Base-by-base conservation (phyloP, 2,329 filamentous ascomycete species). In the Plenodomus lindquistii region DNA sequence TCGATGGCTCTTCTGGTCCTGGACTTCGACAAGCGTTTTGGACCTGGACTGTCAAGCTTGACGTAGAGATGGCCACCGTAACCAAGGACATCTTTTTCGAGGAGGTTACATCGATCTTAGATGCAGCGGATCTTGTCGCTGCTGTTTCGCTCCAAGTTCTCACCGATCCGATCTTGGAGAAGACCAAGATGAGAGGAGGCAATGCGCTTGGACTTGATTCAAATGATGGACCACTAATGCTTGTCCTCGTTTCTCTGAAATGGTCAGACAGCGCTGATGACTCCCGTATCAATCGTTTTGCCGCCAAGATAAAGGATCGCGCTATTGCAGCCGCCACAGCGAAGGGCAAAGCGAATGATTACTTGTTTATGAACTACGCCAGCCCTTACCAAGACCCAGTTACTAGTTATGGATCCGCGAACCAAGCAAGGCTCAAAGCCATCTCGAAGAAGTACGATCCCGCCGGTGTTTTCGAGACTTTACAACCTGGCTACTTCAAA, bases 341-440 rank as follows among this genome's bases (percentile, higher is more conserved):
- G 0, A 34, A 34, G 10, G 55, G 48, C 22, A 54, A 52, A 20
- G 21, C 43, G 4, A 34, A 31, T 19, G 34, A 48, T 2, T 55
- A 71, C 44, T 42, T 77, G 21, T 79, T 79, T 59, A 74, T 78
- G 72, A 79, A 79, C 54, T 79, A 80, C 50, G 77, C 72, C 9
- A 71, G 67, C 41, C 63, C 67, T 43, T 74, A 63, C 48, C 75
- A 79, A 49, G 68, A 75, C 50, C 67, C 73, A 1, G 52, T 79
- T 38, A 57, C 60, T 10, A 65, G 73, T 10, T 80, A 79, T 50
- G 76, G 77, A 0, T 22, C 57, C 15, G 57, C 52, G 1, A 79
- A 76, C 41, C 46, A 66, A 36, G 51, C 58, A 22, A 62, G 47
- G 13, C n/a, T 66, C 40, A 46, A 52, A 39, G 17, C 38, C 1